Evolutionary conservation across 2,329 filamentous ascomycete genomes (phyloP).

Genomic region (Cercospora sp.): DNA sequence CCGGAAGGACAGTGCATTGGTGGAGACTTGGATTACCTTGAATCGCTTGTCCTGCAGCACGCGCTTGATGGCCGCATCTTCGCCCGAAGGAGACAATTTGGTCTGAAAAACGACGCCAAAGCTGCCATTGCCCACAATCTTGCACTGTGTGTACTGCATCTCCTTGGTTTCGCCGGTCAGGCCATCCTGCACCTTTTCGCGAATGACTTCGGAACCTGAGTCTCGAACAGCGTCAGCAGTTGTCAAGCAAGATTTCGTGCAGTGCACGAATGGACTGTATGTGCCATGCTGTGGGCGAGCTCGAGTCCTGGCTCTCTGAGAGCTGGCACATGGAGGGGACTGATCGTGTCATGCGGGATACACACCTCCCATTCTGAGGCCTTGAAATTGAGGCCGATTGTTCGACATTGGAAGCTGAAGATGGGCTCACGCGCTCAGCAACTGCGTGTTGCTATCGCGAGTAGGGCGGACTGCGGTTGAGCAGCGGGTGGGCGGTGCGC

Average conservation of each 20-base stretch:
- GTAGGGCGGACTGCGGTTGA: conserved; percentile 46
- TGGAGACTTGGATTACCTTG: conserved; percentile 64
- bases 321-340: neutral
- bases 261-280: neutral
- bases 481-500: conserved; percentile 45
- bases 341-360: conserved; percentile 17
- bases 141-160: conserved; percentile 98
- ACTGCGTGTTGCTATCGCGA: conserved; percentile 42
- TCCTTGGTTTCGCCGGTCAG: conserved; percentile 95
- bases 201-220: conserved; percentile 75
- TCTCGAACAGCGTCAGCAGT: conserved; percentile 6
- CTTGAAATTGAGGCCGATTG: conserved; percentile 84
- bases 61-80: conserved; percentile 98
- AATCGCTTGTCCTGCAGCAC: conserved; percentile 99
- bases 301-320: neutral
- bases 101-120: conserved; percentile 99
- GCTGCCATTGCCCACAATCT: conserved; percentile 98
- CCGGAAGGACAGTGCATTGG: neutral
- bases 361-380: conserved; percentile 97
- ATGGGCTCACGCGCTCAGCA: conserved; percentile 24
- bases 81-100: conserved; percentile 93
- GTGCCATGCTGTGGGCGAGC: neutral
- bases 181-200: conserved; percentile 98
- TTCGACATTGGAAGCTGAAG: conserved; percentile 68
- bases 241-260: neutral